Evolutionary conservation across 1,139 yeast genomes (phyloP), one percentile per base, ranked within the genome.

Genomic region (Blastobotrys raffinosifermentans): DNA sequence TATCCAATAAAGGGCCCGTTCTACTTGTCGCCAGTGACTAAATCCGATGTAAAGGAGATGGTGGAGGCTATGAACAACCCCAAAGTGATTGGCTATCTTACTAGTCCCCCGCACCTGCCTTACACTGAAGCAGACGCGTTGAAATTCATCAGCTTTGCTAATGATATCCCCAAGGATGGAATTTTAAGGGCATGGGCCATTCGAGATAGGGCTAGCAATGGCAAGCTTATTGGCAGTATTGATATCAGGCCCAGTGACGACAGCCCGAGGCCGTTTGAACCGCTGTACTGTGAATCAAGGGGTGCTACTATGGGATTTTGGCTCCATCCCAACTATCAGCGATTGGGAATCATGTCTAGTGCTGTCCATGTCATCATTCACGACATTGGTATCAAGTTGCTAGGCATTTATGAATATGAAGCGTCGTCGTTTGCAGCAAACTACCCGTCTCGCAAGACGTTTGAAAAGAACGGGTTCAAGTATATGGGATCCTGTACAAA

Each of bases 261-360:
- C n/a, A n/a, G n/a, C n/a, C n/a, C n/a, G n/a, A n/a, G n/a, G n/a
- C n/a, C n/a, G n/a, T n/a, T n/a, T n/a, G n/a, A n/a, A n/a, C 42
- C 41, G 6, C 19, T 23, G 8, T 23, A 33, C 10, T 34, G 31
- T 10, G 26, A 14, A 3, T 23, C 3, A 7, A 20, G 26, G 13
- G 40, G 20, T 23, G 50, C 47, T 3, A 19, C 38, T 2, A 39
- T 50, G 17, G 53, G 54, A 9, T 50, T 46, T 38, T 48, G 46
- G 44, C 35, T 50, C 10, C 37, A 33, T 13, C 47, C 54, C 3
- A 47, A 36, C 4, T 48, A 50, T 29, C 37, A 40, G 21, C 39
- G 45, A n/a, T 31, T 39, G 18, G 52, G 54, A 8, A 41, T 50
- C 26, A 47, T 44, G 40, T 27, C 46, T 4, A 31, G 31, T 4